These are phyloP conservation scores for Trifolium pratense DNA, from an alignment of 306 rosid genomes.

Conservation along the genomic window DNA sequence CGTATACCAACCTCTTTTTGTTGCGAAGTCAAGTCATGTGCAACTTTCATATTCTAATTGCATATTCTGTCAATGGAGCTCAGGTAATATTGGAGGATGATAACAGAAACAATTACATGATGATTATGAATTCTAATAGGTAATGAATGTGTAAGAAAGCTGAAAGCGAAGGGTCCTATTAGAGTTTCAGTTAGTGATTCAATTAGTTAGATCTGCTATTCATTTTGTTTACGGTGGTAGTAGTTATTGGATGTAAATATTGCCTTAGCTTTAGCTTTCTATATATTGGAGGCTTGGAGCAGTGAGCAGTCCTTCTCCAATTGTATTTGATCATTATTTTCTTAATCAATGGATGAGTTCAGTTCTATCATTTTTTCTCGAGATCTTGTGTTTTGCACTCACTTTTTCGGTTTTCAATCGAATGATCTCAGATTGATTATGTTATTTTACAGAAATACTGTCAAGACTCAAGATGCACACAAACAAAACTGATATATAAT, in stretches of 20 bases:
- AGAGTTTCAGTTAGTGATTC: not conserved
- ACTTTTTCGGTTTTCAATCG: not conserved
- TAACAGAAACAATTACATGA: too few relatives aligned
- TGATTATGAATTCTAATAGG: too few relatives aligned
- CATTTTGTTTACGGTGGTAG: not conserved
- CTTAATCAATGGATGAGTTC: not conserved
- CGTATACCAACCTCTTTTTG: not conserved
- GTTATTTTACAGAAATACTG: slow-evolving; percentile 1
- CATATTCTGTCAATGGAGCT: not conserved
- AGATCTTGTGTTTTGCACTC: not conserved
- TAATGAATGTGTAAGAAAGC: too few relatives aligned
- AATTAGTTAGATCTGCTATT: too few relatives aligned
- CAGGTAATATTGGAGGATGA: too few relatives aligned
- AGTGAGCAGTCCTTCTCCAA: not conserved
- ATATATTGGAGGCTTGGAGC: too few relatives aligned
- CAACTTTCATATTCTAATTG: not conserved
- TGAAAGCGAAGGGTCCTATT: not conserved
- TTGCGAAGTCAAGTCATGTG: not conserved
- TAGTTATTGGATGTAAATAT: not conserved
- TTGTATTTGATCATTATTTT: not conserved
- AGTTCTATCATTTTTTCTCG: not conserved
- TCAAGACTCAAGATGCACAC: not conserved
- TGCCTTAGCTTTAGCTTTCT: not conserved
- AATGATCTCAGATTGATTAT: too few relatives aligned
- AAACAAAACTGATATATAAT: slow-evolving; percentile 12